A percentile compares a stretch with the other conserved stretches of the same genome.
Conservation (phyloP, 2,329 filamentous ascomycete genomes). For the Thermothelomyces thermophilus region DNA sequence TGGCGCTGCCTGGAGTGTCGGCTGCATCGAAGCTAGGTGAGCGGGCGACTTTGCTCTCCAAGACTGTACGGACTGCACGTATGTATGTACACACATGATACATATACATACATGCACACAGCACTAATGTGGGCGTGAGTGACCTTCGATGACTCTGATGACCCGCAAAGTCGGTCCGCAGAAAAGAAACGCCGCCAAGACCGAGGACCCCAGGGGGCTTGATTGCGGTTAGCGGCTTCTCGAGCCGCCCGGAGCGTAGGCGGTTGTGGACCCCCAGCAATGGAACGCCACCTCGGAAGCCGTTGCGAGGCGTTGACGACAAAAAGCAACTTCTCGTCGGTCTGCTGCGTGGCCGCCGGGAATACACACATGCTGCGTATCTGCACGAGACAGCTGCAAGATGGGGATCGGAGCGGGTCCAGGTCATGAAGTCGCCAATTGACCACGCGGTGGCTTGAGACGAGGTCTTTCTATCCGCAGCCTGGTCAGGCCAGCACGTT, state of each 20-base stretch:
- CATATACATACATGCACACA: too few species aligned
- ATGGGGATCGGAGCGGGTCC: constrained; percentile 7
- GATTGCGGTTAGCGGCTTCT: neutral
- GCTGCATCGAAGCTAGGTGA: too few species aligned
- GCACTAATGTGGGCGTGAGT: too few species aligned
- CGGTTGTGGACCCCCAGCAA: neutral
- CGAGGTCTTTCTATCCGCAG: neutral
- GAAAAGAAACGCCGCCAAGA: too few species aligned
- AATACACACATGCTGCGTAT: too few species aligned
- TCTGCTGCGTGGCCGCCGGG: constrained; percentile 4
- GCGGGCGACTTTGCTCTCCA: too few species aligned
- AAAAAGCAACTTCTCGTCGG: constrained; percentile 1
- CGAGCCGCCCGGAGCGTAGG: neutral
- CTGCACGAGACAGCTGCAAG: constrained; percentile 14
- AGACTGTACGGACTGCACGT: too few species aligned
- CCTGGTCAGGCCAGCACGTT: neutral
- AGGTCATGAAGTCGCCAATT: constrained; percentile 11
- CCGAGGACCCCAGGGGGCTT: too few species aligned
- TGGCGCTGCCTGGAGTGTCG: too few species aligned
- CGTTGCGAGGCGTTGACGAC: neutral
- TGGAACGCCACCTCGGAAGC: neutral
- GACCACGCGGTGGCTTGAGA: constrained; percentile 17
- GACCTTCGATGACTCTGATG: neutral
- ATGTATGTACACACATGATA: too few species aligned
- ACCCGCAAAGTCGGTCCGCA: too few species aligned